A percentile compares a stretch with the other conserved stretches of the same genome.
These are phyloP conservation scores for Narthecium ossifragum DNA, from an alignment of 106 monocot genomes.

Conservation along the genomic window DNA sequence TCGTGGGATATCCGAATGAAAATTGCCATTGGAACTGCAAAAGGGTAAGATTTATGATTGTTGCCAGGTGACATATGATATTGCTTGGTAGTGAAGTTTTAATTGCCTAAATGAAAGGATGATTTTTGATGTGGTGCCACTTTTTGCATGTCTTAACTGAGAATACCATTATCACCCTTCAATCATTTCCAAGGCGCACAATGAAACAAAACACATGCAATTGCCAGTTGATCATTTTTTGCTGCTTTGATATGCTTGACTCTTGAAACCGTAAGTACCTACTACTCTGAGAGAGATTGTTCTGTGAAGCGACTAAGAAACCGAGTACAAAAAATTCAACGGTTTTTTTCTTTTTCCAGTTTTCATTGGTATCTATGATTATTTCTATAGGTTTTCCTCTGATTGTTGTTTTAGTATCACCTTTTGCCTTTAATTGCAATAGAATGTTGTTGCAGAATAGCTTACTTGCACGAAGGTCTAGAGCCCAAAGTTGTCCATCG, in stretches of 20 bases:
- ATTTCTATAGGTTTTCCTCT: background rate
- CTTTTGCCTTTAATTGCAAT: background rate
- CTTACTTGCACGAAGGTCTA: slow-evolving; percentile 90
- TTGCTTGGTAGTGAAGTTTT: background rate
- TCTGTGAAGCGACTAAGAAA: background rate
- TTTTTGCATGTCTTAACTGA: no score
- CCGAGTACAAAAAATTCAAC: background rate
- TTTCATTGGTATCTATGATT: background rate
- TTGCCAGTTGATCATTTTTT: no score
- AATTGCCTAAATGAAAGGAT: no score
- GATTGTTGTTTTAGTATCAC: background rate
- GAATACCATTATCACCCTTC: background rate
- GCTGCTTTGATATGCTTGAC: no score
- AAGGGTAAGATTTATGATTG: slow-evolving; percentile 48
- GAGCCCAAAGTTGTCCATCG: slow-evolving; percentile 97
- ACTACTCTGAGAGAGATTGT: background rate
- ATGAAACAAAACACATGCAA: no score
- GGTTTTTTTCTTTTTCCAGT: background rate
- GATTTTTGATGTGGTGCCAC: no score
- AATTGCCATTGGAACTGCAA: slow-evolving; percentile 82
- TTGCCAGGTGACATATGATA: background rate
- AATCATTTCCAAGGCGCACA: background rate
- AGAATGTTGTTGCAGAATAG: slow-evolving; percentile 43
- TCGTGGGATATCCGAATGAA: slow-evolving; percentile 92
- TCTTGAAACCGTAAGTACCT: no score